These are phyloP conservation scores for Rhizopus stolonifer DNA, from an alignment of 371 early-diverging fungal species.

Conservation along the genomic window DNA sequence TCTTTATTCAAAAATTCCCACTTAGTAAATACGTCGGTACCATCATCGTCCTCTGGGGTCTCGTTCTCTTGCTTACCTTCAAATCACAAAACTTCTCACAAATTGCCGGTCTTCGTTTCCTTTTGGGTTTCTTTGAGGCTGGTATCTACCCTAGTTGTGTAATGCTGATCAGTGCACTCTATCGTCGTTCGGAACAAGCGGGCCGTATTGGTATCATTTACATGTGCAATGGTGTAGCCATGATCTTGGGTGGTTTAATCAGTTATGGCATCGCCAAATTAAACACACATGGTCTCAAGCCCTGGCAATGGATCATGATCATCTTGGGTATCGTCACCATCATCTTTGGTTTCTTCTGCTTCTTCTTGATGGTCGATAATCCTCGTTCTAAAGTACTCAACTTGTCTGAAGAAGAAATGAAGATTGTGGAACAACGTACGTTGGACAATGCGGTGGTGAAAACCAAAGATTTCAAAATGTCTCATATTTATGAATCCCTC, in stretches of 20 bases:
- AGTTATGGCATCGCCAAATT: constrained; percentile 53
- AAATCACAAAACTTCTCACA: constrained; percentile 16
- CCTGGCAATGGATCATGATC: constrained; percentile 52
- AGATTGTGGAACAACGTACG: constrained; percentile 25
- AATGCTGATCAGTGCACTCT: constrained; percentile 18
- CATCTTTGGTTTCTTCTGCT: constrained; percentile 16
- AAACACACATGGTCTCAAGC: constrained; percentile 25
- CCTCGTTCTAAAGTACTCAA: constrained; percentile 15
- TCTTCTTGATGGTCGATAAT: constrained; percentile 20
- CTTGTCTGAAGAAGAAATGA: constrained; percentile 18
- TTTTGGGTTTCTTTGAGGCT: constrained; percentile 26
- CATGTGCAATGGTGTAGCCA: constrained; percentile 27
- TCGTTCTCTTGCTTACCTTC: constrained; percentile 11
- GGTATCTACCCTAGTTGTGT: constrained; percentile 16
- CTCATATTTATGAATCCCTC: constrained; percentile 34
- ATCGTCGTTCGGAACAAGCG: constrained; percentile 22
- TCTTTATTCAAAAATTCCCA: constrained; percentile 20
- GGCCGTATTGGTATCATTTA: constrained; percentile 17
- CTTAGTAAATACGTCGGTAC: constrained; percentile 19
- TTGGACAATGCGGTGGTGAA: constrained; percentile 32
- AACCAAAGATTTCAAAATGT: constrained; percentile 24
- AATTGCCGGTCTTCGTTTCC: constrained; percentile 22
- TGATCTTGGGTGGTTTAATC: constrained; percentile 55
- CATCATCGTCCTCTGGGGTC: constrained; percentile 17
- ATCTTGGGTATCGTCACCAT: constrained; percentile 20